Conservation (phyloP, 306 rosid genomes). For the Inga laurina region DNA sequence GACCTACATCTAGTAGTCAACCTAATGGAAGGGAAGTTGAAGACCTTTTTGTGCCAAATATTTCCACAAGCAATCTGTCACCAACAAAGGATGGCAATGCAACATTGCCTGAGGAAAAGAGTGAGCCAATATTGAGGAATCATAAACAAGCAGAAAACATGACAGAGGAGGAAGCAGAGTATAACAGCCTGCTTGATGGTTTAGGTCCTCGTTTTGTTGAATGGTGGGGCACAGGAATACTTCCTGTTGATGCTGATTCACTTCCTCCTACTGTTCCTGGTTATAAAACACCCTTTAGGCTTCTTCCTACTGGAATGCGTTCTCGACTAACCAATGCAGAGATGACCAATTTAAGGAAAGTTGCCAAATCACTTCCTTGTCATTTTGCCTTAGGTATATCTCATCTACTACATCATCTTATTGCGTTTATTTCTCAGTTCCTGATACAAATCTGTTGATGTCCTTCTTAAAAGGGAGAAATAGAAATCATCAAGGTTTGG, state of each 20-base stretch:
- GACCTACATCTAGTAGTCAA: slow-evolving; percentile 48
- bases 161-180: slow-evolving; percentile 80
- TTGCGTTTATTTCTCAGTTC: slow-evolving; percentile 1
- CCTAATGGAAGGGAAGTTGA: slow-evolving; percentile 52
- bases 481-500: slow-evolving; percentile 93
- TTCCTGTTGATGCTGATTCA: slow-evolving; percentile 94
- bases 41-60: slow-evolving; percentile 67
- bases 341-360: slow-evolving; percentile 72
- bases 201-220: slow-evolving; percentile 93
- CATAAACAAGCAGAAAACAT: slow-evolving; percentile 38
- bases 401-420: slow-evolving; percentile 25
- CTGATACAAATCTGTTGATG: slow-evolving; percentile 33
- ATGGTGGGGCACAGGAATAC: slow-evolving; percentile 97
- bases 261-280: slow-evolving; percentile 80
- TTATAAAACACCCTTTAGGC: slow-evolving; percentile 86
- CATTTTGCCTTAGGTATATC: slow-evolving; percentile 94
- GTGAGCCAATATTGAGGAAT: slow-evolving; percentile 36
- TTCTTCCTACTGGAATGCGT: slow-evolving; percentile 86
- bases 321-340: slow-evolving; percentile 75
- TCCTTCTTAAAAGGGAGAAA: slow-evolving; percentile 71
- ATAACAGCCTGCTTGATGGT: slow-evolving; percentile 65
- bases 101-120: slow-evolving; percentile 41
- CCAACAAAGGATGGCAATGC: slow-evolving; percentile 34
- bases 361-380: slow-evolving; percentile 86
- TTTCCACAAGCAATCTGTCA: slow-evolving; percentile 47